These are phyloP conservation scores for Neoscytalidium dimidiatum DNA, from an alignment of 2,329 filamentous ascomycete species.

Conservation along the genomic window DNA sequence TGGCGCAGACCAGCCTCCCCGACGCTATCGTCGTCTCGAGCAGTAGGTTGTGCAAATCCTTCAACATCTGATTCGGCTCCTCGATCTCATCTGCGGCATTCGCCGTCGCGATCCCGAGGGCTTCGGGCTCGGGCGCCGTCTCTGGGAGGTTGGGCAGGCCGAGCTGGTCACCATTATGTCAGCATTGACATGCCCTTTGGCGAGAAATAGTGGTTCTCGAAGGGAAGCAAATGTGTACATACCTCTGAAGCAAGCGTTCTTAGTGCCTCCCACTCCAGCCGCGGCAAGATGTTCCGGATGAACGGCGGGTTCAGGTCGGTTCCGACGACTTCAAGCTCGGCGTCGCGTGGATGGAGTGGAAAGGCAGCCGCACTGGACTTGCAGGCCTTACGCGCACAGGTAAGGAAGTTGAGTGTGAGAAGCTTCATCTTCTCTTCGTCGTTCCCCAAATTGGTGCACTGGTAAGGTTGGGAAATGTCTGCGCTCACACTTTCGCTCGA, in stretches of 20 bases:
- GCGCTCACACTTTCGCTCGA: no score
- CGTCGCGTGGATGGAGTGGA: conserved; percentile 89
- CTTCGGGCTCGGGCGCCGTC: conserved; percentile 28
- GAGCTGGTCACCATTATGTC: conserved; percentile 55
- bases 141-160: conserved; percentile 73
- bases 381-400: conserved; percentile 94
- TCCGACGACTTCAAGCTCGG: conserved; percentile 83
- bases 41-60: conserved; percentile 77
- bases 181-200: no score
- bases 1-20: conserved; percentile 86
- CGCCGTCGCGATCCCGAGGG: conserved; percentile 23
- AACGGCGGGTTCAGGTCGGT: conserved; percentile 79
- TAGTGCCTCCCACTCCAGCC: conserved; percentile 86
- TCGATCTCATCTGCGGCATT: conserved; percentile 25
- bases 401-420: conserved; percentile 93
- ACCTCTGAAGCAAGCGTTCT: conserved; percentile 76
- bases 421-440: conserved; percentile 72
- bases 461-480: neutral
- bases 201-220: no score
- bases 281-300: conserved; percentile 79
- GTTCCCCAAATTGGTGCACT: neutral
- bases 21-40: conserved; percentile 88
- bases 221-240: no score
- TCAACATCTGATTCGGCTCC: conserved; percentile 68
- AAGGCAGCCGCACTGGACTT: conserved; percentile 78